A percentile compares a stretch with the other conserved stretches of the same genome.
phyloP scores from a whole-genome alignment of 495 filamentous ascomycete species.

The Talaromyces wortmannii region DNA sequence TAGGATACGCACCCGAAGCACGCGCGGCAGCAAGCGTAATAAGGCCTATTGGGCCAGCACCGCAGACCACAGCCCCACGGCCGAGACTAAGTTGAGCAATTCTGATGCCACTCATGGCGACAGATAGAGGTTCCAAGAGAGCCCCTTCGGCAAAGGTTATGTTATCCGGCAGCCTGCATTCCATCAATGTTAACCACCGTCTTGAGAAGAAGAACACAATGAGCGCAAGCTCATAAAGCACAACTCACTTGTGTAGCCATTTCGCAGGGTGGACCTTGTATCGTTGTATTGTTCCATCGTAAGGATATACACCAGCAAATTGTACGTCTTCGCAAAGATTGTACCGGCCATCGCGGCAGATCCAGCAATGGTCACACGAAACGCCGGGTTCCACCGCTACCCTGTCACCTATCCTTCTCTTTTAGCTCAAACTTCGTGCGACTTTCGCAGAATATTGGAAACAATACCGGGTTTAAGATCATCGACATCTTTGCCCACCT shows the following conservation, averaged over 20 bases:
- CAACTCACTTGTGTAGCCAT: slow-evolving; percentile 37
- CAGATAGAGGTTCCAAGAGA: slow-evolving; percentile 67
- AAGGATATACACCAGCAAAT: slow-evolving; percentile 59
- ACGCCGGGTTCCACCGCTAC: slow-evolving; percentile 72
- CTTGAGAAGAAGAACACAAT: no score
- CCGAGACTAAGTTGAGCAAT: slow-evolving; percentile 45
- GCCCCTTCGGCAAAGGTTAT: slow-evolving; percentile 62
- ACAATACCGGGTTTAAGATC: slow-evolving; percentile 24
- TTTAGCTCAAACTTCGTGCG: background rate
- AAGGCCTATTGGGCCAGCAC: slow-evolving; percentile 71
- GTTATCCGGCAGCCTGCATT: slow-evolving; percentile 39
- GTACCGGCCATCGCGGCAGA: slow-evolving; percentile 62
- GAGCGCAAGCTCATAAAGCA: no score
- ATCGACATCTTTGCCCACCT: slow-evolving; percentile 45
- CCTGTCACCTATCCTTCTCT: slow-evolving; percentile 48
- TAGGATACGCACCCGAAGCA: slow-evolving; percentile 55
- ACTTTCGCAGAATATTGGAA: background rate
- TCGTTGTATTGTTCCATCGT: slow-evolving; percentile 49
- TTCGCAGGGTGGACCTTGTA: slow-evolving; percentile 61
- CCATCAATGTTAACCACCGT: no score
- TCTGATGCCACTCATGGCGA: slow-evolving; percentile 63
- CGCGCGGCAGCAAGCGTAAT: slow-evolving; percentile 53
- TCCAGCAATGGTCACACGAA: slow-evolving; percentile 57
- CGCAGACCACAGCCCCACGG: slow-evolving; percentile 60
- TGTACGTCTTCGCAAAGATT: slow-evolving; percentile 71